Percentiles rank a stretch among this genome's conserved stretches.
phyloP scores from a whole-genome alignment of 331 rosid species.

The Quercus phellos region DNA sequence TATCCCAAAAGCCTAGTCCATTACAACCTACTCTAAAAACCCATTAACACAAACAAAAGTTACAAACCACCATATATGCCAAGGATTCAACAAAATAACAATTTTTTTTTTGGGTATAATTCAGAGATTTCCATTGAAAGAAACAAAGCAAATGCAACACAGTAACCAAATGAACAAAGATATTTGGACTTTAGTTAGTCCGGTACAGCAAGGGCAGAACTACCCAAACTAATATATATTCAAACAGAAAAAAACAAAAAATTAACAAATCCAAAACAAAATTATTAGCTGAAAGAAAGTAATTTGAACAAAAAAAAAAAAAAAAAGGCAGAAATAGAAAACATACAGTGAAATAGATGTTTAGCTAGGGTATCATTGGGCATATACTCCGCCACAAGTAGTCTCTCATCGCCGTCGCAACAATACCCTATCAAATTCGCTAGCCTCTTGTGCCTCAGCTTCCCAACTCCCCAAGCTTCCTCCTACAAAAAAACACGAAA shows the following conservation, averaged over 20 bases:
- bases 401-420: constrained; percentile 75
- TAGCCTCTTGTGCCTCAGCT: constrained; percentile 55
- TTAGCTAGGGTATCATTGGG: constrained; percentile 77
- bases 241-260: background rate
- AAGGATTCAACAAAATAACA: too few relatives aligned
- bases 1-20: background rate
- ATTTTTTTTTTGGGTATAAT: too few relatives aligned
- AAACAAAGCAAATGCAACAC: too few relatives aligned
- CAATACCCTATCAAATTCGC: constrained; percentile 81
- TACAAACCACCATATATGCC: too few relatives aligned
- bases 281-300: background rate
- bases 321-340: background rate
- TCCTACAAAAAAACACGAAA: constrained; percentile 30
- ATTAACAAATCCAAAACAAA: background rate
- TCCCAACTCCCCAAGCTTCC: constrained; percentile 72
- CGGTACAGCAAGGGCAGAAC: background rate
- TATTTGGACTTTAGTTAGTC: too few relatives aligned
- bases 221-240: background rate
- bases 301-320: background rate
- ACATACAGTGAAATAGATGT: constrained; percentile 74
- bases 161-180: too few relatives aligned
- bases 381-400: constrained; percentile 75
- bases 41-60: too few relatives aligned
- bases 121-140: too few relatives aligned
- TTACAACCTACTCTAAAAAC: background rate